Conservation (phyloP, 164 flowering plant species). For the Nelumbo lutea region DNA sequence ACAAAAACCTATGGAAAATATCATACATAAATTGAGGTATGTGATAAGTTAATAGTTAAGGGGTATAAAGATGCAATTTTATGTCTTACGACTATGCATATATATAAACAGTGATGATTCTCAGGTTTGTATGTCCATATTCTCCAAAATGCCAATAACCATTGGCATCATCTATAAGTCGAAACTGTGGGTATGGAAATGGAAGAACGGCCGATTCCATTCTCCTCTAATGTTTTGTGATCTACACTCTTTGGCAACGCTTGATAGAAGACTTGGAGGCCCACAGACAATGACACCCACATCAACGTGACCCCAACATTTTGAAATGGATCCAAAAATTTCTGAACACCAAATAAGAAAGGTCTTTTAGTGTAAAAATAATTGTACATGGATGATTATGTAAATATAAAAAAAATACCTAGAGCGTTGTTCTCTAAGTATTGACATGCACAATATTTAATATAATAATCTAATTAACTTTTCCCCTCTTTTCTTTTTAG, state of each 20-base stretch:
- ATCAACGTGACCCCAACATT: constrained; percentile 67
- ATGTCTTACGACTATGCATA: no score
- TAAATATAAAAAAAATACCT: neutral
- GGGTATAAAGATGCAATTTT: no score
- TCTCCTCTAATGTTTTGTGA: constrained; percentile 42
- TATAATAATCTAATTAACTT: no score
- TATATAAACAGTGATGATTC: no score
- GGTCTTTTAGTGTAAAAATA: neutral
- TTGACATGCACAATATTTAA: no score
- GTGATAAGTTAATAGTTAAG: no score
- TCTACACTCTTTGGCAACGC: constrained; percentile 78
- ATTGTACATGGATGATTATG: no score
- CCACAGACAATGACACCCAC: constrained; percentile 90
- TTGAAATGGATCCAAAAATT: constrained; percentile 46
- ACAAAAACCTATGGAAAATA: no score
- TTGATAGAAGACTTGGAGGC: constrained; percentile 64
- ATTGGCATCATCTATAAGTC: constrained; percentile 37
- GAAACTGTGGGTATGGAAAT: constrained; percentile 90
- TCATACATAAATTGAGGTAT: no score
- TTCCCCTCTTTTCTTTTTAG: no score
- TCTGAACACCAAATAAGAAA: constrained; percentile 36
- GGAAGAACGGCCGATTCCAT: constrained; percentile 48
- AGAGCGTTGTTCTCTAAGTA: neutral
- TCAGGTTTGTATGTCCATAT: no score
- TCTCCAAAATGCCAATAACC: no score